Evolutionary conservation across 306 rosid species (phyloP).

Genomic region (Delonix regia): DNA sequence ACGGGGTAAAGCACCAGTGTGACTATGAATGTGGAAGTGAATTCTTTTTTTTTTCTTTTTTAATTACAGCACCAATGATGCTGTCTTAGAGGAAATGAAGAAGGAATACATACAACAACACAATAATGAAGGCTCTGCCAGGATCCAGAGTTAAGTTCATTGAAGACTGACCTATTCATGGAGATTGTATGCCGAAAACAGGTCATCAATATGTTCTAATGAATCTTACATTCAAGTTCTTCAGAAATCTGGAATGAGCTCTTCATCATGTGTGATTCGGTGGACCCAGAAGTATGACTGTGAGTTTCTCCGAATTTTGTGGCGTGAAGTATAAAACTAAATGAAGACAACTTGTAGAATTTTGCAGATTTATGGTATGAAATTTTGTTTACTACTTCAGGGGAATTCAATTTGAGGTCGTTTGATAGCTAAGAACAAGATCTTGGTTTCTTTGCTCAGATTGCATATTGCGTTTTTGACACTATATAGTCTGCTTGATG

Average conservation of each 20-base stretch:
- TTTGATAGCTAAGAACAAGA: background rate
- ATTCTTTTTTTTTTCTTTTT: background rate
- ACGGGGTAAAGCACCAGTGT: background rate
- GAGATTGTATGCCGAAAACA: conserved; percentile 3
- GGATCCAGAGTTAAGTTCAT: conserved; percentile 40
- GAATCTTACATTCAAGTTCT: background rate
- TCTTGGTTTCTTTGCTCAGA: background rate
- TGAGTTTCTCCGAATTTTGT: conserved; percentile 20
- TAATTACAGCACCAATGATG: conserved; percentile 68
- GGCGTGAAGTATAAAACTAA: background rate
- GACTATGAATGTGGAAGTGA: conserved; percentile 30
- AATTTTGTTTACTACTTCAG: background rate
- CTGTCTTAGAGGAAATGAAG: conserved; percentile 82
- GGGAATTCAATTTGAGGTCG: background rate
- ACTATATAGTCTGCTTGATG: background rate
- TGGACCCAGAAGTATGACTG: conserved; percentile 4
- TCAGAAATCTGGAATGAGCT: conserved; percentile 3
- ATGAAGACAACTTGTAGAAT: conserved; percentile 23
- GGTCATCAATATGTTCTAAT: background rate
- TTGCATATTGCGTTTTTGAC: background rate
- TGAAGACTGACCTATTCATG: background rate
- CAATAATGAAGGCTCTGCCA: conserved; percentile 44
- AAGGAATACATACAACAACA: conserved; percentile 67
- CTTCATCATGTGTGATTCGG: background rate
- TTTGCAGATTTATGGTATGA: background rate